phyloP scores from a whole-genome alignment of 495 filamentous ascomycete species.

The Cercophora samala region DNA sequence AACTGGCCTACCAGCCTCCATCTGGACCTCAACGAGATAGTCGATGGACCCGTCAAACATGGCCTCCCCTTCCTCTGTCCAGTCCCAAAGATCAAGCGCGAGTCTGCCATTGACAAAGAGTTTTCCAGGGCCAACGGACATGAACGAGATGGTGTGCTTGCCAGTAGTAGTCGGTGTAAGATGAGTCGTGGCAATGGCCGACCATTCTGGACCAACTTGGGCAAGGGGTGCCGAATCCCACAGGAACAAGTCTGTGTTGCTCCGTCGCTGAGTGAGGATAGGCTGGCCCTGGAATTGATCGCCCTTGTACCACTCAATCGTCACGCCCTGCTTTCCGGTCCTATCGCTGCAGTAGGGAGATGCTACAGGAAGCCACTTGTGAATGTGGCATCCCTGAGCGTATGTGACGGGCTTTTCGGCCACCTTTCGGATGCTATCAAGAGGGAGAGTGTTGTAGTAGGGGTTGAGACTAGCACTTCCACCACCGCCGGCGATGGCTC shows the following conservation, averaged over 20 bases:
- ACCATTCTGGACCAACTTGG: slow-evolving; percentile 58
- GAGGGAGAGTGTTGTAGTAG: slow-evolving; percentile 66
- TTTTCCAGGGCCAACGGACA: slow-evolving; percentile 69
- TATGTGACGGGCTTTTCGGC: slow-evolving; percentile 49
- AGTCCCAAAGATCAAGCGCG: slow-evolving; percentile 70
- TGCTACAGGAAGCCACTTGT: slow-evolving; percentile 64
- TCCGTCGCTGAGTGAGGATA: slow-evolving; percentile 50
- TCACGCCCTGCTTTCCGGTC: slow-evolving; percentile 55
- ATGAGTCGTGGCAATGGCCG: slow-evolving; percentile 55
- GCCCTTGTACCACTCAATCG: slow-evolving; percentile 60
- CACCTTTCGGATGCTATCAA: slow-evolving; percentile 51
- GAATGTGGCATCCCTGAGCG: slow-evolving; percentile 55
- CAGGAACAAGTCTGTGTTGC: slow-evolving; percentile 62
- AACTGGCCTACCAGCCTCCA: slow-evolving; percentile 48
- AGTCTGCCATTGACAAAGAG: slow-evolving; percentile 66
- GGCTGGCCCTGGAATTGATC: slow-evolving; percentile 59
- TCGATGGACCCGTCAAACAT: slow-evolving; percentile 60
- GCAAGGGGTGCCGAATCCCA: slow-evolving; percentile 64
- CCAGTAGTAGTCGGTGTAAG: slow-evolving; percentile 54
- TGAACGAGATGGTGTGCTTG: slow-evolving; percentile 71
- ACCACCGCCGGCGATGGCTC: slow-evolving; percentile 74
- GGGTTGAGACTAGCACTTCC: slow-evolving; percentile 76
- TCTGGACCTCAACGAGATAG: slow-evolving; percentile 49
- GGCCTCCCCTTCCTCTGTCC: slow-evolving; percentile 63
- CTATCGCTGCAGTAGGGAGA: slow-evolving; percentile 55